Base-by-base conservation (phyloP, 108 stramenopile genomes). In the Skeletonema grethae region DNA sequence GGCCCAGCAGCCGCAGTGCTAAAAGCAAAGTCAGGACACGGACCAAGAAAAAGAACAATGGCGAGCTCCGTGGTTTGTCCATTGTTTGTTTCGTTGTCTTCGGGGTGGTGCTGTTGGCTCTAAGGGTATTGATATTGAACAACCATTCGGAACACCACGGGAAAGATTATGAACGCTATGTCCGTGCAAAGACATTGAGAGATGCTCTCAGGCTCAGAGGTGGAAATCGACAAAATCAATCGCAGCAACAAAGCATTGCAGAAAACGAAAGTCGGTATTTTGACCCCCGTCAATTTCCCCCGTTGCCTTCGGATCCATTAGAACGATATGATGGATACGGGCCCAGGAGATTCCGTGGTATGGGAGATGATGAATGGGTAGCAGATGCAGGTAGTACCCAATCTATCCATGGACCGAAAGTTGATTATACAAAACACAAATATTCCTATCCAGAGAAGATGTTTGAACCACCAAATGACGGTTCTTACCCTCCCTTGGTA, bases 401-500 rank as follows among this genome's bases (percentile, higher is more conserved):
- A 18, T 31, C 57, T 38, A 28, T 13, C 30, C 7, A 46, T 46
- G 83, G 78, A 18, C 87, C 87, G 13, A 80, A 69, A 50, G 86
- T 92, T 32, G 88, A 92, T 70, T 92, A 86, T 31, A 87, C 86
- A 31, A 67, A 84, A 22, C 86, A 87, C 55, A 66, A 60, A 5
- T 92, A 92, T 64, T 7, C 69, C 9, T 92, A 92, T 66, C 88
- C 88, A 25, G 73, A 82, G 15, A 62, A 80, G 45, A 36, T 86
- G 22, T 62, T 53, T 9, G 82, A 86, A 38, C 86, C 87, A 25
- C 83, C 75, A 41, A 69, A 68, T 50, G 65, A 67, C 29, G 90
- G 88, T 9, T 65, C 79, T 4, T 95, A 95, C 74, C 94, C 94
- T 7, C 50, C 57, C n/a, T 41, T 95, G 48, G 65, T 77, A 35